Evolutionary conservation across 768 basidiomycete genomes (phyloP), one percentile per base, ranked within the genome.

Genomic region (Galerina sulciceps): DNA sequence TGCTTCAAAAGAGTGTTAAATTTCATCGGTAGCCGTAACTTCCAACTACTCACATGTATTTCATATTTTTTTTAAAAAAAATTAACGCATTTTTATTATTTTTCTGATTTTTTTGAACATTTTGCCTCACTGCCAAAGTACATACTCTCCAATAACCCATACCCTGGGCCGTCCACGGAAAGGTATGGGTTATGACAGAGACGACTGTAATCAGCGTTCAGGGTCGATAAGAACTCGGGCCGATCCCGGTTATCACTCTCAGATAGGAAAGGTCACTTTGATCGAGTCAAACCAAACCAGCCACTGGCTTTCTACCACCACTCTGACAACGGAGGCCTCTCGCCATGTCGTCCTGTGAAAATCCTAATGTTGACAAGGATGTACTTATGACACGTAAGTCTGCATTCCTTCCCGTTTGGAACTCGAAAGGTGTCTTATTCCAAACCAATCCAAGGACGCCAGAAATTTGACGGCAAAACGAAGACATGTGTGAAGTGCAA

Each of bases 401-500:
- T 36, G 22, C 4, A 18, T 22, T 15, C 17, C 23, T 34, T 0
- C 26, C 40, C 47, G 15, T 3, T 5, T 14, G 10, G 22, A 40
- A 58, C 18, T 23, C n/a, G n/a, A n/a, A n/a, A n/a, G n/a, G 38
- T 49, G 40, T 50, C 34, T 34, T 64, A 46, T 44, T 36, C 23
- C 26, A 52, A 31, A 40, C 47, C 51, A 23, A n/a, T 90, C 26
- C 17, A 18, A 93, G 91, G 83, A 34, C 85, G 86, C 22, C 73
- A 76, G 52, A 91, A 84, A 66, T 90, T 85, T 65, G 89, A 89
- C 68, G 64, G 67, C 18, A 86, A 84, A 71, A 80, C 85, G 2
- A 87, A 78, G 58, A 68, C 72, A 11, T 94, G 91, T 63, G 79
- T 91, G n/a, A 89, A 87, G 65, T 94, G 92, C 72, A 93, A 91